Conservation (phyloP, 805 yeast genomes). For the Barnettozyma salicaria region DNA sequence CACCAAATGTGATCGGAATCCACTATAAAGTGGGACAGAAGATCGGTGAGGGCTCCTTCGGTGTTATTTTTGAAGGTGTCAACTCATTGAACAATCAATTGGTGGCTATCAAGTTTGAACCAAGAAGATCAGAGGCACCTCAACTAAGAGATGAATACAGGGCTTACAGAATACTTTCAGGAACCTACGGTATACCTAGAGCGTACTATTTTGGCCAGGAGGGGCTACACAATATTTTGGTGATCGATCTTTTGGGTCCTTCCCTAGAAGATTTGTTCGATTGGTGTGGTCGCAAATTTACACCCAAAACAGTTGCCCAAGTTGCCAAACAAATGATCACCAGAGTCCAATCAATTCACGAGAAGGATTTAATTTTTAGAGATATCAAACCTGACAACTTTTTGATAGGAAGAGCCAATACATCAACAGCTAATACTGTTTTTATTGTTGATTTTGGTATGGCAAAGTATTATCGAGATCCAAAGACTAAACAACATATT, state of each 20-base stretch:
- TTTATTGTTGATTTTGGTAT: constrained; percentile 96
- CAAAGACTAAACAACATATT: constrained; percentile 89
- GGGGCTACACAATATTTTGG: constrained; percentile 91
- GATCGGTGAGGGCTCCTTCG: constrained; percentile 98
- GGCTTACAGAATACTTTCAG: constrained; percentile 83
- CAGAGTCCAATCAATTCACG: constrained; percentile 81
- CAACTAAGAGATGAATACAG: constrained; percentile 95
- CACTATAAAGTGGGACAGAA: constrained; percentile 96
- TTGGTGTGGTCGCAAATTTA: constrained; percentile 93
- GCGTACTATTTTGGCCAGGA: constrained; percentile 99
- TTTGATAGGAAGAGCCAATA: constrained; percentile 82
- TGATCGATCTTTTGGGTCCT: constrained; percentile 93
- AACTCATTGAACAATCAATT: constrained; percentile 86
- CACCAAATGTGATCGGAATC: constrained; percentile 61
- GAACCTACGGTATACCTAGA: constrained; percentile 81
- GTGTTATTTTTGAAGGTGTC: constrained; percentile 93
- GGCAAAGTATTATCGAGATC: constrained; percentile 98
- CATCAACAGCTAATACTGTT: constrained; percentile 77
- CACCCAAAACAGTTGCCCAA: constrained; percentile 84
- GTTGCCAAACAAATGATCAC: constrained; percentile 93
- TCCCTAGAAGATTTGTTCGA: constrained; percentile 94
- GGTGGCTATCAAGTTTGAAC: constrained; percentile 96
- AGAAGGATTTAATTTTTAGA: constrained; percentile 85
- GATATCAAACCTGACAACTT: constrained; percentile 98
- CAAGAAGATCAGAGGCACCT: constrained; percentile 95